Evolutionary conservation across 2,329 filamentous ascomycete species (phyloP), one percentile per base, ranked within the genome.

Genomic region (Nannizziopsis barbatae): DNA sequence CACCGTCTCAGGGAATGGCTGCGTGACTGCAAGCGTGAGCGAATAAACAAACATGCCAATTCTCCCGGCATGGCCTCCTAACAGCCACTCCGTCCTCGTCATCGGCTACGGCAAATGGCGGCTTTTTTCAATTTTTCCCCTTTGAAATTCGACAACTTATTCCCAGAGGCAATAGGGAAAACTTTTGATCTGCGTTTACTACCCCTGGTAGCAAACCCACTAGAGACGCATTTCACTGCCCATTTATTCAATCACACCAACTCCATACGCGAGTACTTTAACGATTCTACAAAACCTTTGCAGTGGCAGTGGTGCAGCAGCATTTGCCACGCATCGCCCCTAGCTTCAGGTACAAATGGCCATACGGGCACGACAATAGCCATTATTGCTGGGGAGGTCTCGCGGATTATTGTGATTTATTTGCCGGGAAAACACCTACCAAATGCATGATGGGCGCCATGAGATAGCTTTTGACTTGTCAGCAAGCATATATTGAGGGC

Each of bases 401-500:
- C 42, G 31, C 15, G 2, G 17, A 9, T 11, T 7, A 17, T 8
- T 50, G 50, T 18, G 20, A 39, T n/a, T 30, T n/a, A 12, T 43
- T 15, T 22, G 42, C 40, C 3, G 36, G 47, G 5, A 38, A 51
- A 15, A 22, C 41, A 10, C 44, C 47, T 30, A 31, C 10, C 9
- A 41, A 50, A 36, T 53, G 48, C 39, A 20, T 52, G 11, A 47
- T 64, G n/a, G 64, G 61, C 0, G 55, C 53, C 1, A 55, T 64
- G 55, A 62, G 60, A 1, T 65, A 62, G 62, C 54, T 64, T 1
- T 51, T 56, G 1, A 50, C 56, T 7, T 65, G 61, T 40, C 55
- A 57, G 6, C 58, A 64, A 50, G 62, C 64, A 20, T 65, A 62
- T 45, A 11, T 53, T 2, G 60, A 65, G 33, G 62, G 58, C 1